Evolutionary conservation across 2,329 filamentous ascomycete genomes (phyloP).

Genomic region (Aureobasidium sp.): DNA sequence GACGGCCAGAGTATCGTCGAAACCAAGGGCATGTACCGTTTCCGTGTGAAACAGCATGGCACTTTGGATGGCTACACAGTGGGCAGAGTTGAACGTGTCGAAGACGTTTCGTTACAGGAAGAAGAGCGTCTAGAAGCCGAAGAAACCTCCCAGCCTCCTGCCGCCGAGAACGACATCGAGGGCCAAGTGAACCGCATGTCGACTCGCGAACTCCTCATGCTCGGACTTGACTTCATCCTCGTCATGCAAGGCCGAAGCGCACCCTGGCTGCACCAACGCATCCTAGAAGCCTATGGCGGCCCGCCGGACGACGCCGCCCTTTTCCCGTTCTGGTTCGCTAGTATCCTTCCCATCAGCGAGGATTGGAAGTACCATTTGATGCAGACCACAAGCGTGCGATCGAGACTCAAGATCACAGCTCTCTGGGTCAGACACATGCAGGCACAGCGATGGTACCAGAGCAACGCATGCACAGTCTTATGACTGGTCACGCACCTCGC

Average conservation of each 20-base stretch:
- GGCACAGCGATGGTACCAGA: conserved; percentile 54
- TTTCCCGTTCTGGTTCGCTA: conserved; percentile 89
- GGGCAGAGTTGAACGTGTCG: conserved; percentile 64
- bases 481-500: conserved; percentile 26
- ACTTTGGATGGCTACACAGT: conserved; percentile 69
- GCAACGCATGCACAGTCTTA: conserved; percentile 32
- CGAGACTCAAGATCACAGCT: conserved; percentile 74
- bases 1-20: conserved; percentile 79
- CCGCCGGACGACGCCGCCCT: conserved; percentile 65
- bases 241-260: conserved; percentile 61
- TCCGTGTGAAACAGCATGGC: conserved; percentile 57
- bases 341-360: conserved; percentile 67
- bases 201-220: conserved; percentile 59
- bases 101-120: conserved; percentile 72
- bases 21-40: conserved; percentile 66
- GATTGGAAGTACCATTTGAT: conserved; percentile 72
- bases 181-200: conserved; percentile 49
- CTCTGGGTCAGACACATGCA: conserved; percentile 69
- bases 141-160: conserved; percentile 43
- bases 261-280: conserved; percentile 64
- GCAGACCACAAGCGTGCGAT: conserved; percentile 63
- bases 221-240: conserved; percentile 57
- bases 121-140: conserved; percentile 67
- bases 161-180: conserved; percentile 21
- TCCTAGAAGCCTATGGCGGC: conserved; percentile 66